Evolutionary conservation across 306 rosid species (phyloP).

Genomic region (Lotus japonicus): DNA sequence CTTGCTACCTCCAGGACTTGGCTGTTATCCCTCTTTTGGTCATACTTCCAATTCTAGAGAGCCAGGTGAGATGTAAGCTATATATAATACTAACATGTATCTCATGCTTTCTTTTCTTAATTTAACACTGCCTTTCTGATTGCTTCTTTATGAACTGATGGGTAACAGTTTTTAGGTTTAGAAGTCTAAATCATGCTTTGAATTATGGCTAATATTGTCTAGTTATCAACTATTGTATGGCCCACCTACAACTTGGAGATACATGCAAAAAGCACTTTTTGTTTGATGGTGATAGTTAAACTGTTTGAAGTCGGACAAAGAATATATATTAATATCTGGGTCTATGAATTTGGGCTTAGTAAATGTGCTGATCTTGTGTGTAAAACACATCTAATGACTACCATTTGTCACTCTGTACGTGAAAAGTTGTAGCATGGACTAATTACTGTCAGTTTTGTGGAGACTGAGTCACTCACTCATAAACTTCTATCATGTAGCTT

Average conservation of each 20-base stretch:
- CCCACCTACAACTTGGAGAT: background rate
- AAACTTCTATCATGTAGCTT: background rate
- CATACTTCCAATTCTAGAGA: slow-evolving; percentile 96
- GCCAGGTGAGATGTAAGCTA: slow-evolving; percentile 62
- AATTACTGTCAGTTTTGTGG: background rate
- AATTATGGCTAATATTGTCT: slow-evolving; percentile 4
- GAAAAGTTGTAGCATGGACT: background rate
- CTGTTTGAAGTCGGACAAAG: background rate
- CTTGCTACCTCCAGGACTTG: slow-evolving; percentile 79
- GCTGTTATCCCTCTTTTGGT: slow-evolving; percentile 98
- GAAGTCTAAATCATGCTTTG: background rate
- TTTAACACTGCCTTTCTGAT: background rate
- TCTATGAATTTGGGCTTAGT: background rate
- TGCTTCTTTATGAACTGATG: background rate
- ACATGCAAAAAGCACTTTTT: background rate
- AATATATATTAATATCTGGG: background rate
- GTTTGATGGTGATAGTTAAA: background rate
- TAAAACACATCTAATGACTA: background rate
- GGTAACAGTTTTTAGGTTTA: background rate
- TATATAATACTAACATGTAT: slow-evolving; percentile 6
- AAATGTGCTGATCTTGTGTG: background rate
- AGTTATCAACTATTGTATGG: background rate
- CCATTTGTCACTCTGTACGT: background rate
- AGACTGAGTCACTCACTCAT: background rate
- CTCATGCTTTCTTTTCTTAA: background rate